phyloP scores from a whole-genome alignment of 208 protist genomes.

The Strigomonas galati region DNA sequence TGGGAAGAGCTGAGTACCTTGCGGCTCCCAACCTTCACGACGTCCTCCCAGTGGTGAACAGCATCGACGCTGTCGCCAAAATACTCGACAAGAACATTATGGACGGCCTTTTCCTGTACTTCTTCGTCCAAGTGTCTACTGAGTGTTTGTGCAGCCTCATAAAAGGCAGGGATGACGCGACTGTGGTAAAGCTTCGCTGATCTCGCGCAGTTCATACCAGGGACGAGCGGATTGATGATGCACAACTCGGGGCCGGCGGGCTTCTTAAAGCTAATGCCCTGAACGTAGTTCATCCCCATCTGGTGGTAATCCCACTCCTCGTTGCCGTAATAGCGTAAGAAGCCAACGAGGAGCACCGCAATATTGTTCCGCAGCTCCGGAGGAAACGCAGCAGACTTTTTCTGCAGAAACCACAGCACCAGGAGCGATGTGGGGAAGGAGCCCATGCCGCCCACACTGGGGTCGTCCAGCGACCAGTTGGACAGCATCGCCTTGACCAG shows the following conservation, averaged over 20 bases:
- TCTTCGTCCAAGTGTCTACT: slow-evolving; percentile 30
- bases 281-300: slow-evolving; percentile 65
- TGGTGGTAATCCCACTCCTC: slow-evolving; percentile 54
- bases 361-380: slow-evolving; percentile 42
- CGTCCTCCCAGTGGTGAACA: slow-evolving; percentile 17
- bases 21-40: slow-evolving; percentile 2
- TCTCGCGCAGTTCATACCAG: slow-evolving; percentile 58
- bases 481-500: slow-evolving; percentile 73
- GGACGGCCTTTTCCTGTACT: slow-evolving; percentile 19
- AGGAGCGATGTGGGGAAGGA: slow-evolving; percentile 82
- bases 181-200: slow-evolving; percentile 49
- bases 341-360: slow-evolving; percentile 52
- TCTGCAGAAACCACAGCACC: slow-evolving; percentile 74
- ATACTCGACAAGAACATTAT: slow-evolving; percentile 15
- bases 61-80: slow-evolving; percentile 10
- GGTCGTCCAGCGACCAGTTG: slow-evolving; percentile 57
- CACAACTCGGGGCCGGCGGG: slow-evolving; percentile 36
- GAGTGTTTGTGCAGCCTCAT: slow-evolving; percentile 32
- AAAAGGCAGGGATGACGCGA: slow-evolving; percentile 51
- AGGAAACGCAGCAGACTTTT: slow-evolving; percentile 18
- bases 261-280: slow-evolving; percentile 47
- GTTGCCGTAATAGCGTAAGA: slow-evolving; percentile 72
- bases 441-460: slow-evolving; percentile 75
- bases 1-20: slow-evolving; percentile 11
- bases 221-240: slow-evolving; percentile 70